phyloP scores from a whole-genome alignment of 2,329 filamentous ascomycete genomes.

The Trichoderma koningii region DNA sequence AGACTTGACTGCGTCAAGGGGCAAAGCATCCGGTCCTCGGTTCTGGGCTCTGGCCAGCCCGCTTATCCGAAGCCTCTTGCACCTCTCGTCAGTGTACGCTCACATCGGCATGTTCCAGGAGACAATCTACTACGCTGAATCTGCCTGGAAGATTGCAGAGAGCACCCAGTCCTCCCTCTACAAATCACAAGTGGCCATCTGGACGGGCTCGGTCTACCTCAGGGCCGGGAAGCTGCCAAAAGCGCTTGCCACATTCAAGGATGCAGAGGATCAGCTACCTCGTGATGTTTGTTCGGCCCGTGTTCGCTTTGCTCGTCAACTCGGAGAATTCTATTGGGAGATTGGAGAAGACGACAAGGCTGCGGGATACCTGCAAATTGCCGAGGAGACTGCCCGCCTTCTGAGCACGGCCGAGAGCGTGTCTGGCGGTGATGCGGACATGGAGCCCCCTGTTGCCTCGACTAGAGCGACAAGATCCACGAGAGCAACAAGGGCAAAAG shows the following conservation, averaged over 20 bases:
- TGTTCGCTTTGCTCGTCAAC: slow-evolving; percentile 53
- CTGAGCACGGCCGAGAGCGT: slow-evolving; percentile 36
- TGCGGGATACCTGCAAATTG: slow-evolving; percentile 48
- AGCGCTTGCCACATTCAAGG: slow-evolving; percentile 56
- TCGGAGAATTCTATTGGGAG: slow-evolving; percentile 59
- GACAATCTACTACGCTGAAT: slow-evolving; percentile 83
- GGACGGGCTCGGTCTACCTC: slow-evolving; percentile 57
- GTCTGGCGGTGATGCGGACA: slow-evolving; percentile 21
- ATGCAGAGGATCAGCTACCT: slow-evolving; percentile 56
- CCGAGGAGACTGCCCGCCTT: slow-evolving; percentile 50
- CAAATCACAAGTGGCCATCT: slow-evolving; percentile 55
- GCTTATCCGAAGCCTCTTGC: slow-evolving; percentile 69
- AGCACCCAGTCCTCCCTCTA: slow-evolving; percentile 65
- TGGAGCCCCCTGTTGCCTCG: slow-evolving; percentile 17
- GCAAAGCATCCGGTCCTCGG: slow-evolving; percentile 50
- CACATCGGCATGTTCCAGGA: slow-evolving; percentile 87
- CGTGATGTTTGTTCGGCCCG: slow-evolving; percentile 42
- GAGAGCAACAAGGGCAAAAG: slow-evolving; percentile 31
- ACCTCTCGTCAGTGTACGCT: slow-evolving; percentile 76
- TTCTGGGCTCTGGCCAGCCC: slow-evolving; percentile 81
- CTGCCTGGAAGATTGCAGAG: slow-evolving; percentile 75
- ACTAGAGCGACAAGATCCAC: slow-evolving; percentile 32
- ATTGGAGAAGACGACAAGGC: slow-evolving; percentile 50
- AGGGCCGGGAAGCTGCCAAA: slow-evolving; percentile 61
- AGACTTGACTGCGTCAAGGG: slow-evolving; percentile 32